These are phyloP conservation scores for Leishmania tropica DNA, from an alignment of 208 protist species.

Conservation along the genomic window DNA sequence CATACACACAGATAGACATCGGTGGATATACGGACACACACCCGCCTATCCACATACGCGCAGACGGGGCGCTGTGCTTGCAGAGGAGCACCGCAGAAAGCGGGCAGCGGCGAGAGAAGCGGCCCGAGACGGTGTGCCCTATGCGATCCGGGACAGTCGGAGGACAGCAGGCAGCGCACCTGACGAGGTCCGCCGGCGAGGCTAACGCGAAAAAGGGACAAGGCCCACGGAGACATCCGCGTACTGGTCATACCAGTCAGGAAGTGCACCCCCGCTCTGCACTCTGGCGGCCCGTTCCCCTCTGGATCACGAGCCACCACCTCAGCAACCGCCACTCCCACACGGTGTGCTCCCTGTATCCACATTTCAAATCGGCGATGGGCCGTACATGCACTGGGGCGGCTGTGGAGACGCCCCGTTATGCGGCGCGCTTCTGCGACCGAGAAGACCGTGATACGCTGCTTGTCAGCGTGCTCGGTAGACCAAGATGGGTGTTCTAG, in stretches of 20 bases:
- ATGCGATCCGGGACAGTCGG: no score
- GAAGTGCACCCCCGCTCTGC: background rate
- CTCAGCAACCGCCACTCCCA: background rate
- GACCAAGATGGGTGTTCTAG: no score
- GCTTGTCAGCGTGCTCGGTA: no score
- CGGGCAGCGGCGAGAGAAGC: slow-evolving; percentile 6
- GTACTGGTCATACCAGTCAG: background rate
- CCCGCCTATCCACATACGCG: no score
- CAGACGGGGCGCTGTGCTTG: no score
- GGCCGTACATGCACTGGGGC: slow-evolving; percentile 8
- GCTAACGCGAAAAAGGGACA: background rate
- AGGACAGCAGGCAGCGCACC: background rate
- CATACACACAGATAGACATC: no score
- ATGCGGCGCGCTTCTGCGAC: no score
- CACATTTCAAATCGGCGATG: background rate
- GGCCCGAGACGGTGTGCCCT: no score
- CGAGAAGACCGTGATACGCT: no score
- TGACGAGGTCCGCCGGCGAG: background rate
- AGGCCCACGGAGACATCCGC: background rate
- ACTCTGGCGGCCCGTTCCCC: background rate
- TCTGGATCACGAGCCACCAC: background rate
- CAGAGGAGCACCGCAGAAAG: background rate
- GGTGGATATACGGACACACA: no score
- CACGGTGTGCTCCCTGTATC: background rate
- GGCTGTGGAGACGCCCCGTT: slow-evolving; percentile 1